Conservation (phyloP, 1,139 yeast species). For the Wickerhamomyces sp. region DNA sequence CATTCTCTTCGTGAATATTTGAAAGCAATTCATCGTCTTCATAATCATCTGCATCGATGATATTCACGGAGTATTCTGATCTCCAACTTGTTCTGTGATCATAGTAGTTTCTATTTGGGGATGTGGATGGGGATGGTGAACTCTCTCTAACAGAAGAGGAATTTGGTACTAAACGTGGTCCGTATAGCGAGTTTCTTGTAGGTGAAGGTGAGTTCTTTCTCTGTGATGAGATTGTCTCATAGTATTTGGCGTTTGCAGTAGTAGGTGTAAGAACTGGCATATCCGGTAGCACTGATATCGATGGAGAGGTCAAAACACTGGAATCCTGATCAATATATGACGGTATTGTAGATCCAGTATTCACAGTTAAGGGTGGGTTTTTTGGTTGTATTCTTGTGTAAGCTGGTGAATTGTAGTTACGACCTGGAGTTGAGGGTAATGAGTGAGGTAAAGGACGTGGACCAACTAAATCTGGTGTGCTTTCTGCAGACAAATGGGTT, state of each 20-base stretch:
- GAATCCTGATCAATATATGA: background rate
- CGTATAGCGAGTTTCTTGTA: background rate
- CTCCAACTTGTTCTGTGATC: slow-evolving; percentile 24
- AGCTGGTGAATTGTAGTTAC: background rate
- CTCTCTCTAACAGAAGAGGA: background rate
- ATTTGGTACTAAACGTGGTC: slow-evolving; percentile 3
- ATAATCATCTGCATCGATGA: slow-evolving; percentile 5
- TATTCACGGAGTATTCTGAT: slow-evolving; percentile 19
- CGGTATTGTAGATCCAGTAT: background rate
- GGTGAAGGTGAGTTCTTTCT: background rate
- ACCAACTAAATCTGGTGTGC: slow-evolving; percentile 4
- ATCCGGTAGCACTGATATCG: slow-evolving; percentile 18
- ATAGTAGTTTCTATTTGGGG: slow-evolving; percentile 22
- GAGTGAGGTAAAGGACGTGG: slow-evolving; percentile 10
- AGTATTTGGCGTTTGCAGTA: background rate
- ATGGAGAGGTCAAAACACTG: slow-evolving; percentile 15
- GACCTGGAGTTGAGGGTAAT: slow-evolving; percentile 1
- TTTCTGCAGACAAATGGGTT: background rate
- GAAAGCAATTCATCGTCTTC: background rate
- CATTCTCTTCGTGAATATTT: background rate
- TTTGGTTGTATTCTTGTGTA: slow-evolving; percentile 8
- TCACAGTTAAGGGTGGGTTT: background rate
- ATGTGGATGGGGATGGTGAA: slow-evolving; percentile 16
- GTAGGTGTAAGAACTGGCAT: slow-evolving; percentile 16
- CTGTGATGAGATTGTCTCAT: background rate